Evolutionary conservation across 768 basidiomycete genomes (phyloP).

Genomic region (Collybiopsis confluens): DNA sequence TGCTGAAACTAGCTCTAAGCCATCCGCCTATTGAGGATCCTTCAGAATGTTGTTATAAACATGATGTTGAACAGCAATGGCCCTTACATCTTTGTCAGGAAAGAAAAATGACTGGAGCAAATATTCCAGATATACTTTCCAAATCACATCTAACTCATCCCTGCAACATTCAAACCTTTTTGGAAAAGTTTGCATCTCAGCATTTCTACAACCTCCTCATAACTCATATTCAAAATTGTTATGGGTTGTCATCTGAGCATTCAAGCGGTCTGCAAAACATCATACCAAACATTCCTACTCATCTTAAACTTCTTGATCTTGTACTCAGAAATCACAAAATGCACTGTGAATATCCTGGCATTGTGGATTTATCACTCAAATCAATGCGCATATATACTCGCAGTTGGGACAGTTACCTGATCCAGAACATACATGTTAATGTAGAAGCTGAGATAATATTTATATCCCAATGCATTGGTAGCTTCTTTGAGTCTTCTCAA

Average conservation of each 20-base stretch:
- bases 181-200: not conserved
- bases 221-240: not conserved
- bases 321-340: not conserved
- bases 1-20: not conserved
- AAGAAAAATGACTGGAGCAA: not conserved
- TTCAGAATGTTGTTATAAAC: not conserved
- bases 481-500: not conserved
- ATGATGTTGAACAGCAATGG: not conserved
- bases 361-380: not conserved
- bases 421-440: not conserved
- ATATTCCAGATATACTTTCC: not conserved
- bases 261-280: too few species aligned
- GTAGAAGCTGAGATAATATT: not conserved
- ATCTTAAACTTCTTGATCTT: not conserved
- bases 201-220: not conserved
- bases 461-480: not conserved
- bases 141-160: not conserved
- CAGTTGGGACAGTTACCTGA: not conserved
- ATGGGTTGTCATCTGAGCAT: not conserved
- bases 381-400: not conserved
- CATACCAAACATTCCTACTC: not conserved
- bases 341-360: not conserved
- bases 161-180: not conserved
- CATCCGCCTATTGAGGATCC: not conserved
- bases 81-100: not conserved